These are phyloP conservation scores for Trametes villosa DNA, from an alignment of 768 basidiomycete species.

Conservation along the genomic window DNA sequence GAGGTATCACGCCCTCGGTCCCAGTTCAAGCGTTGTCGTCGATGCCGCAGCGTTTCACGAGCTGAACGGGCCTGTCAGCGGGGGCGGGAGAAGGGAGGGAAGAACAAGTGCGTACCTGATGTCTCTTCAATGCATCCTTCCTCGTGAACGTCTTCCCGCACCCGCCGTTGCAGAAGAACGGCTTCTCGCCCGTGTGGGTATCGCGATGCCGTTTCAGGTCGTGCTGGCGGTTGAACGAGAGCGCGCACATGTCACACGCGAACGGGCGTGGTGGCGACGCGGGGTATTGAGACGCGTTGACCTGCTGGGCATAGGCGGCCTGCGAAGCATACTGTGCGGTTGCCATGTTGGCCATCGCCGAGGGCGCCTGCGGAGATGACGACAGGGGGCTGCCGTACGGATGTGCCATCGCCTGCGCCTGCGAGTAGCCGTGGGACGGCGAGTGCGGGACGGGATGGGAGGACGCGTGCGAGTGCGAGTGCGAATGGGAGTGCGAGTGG, in stretches of 20 bases:
- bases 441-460: conserved; percentile 22
- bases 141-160: conserved; percentile 88
- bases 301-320: conserved; percentile 26
- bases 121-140: conserved; percentile 85
- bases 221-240: conserved; percentile 87
- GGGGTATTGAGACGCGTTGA: conserved; percentile 37
- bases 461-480: conserved; percentile 14
- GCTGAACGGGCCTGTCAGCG: conserved; percentile 37
- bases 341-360: conserved; percentile 22
- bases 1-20: conserved; percentile 10
- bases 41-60: conserved; percentile 80
- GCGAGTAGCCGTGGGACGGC: conserved; percentile 24
- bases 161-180: conserved; percentile 80
- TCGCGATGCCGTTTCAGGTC: conserved; percentile 85
- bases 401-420: conserved; percentile 15
- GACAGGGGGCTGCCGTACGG: conserved; percentile 28
- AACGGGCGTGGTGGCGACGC: conserved; percentile 45
- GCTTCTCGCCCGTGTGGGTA: conserved; percentile 85
- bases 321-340: conserved; percentile 31
- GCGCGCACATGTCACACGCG: conserved; percentile 60
- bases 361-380: conserved; percentile 25
- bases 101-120: conserved; percentile 58
- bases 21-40: conserved; percentile 53
- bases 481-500: conserved; percentile 20
- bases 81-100: conserved; percentile 28